These are phyloP conservation scores for Zanthoxylum bungeanum DNA, from an alignment of 345 rosid species.

Conservation along the genomic window DNA sequence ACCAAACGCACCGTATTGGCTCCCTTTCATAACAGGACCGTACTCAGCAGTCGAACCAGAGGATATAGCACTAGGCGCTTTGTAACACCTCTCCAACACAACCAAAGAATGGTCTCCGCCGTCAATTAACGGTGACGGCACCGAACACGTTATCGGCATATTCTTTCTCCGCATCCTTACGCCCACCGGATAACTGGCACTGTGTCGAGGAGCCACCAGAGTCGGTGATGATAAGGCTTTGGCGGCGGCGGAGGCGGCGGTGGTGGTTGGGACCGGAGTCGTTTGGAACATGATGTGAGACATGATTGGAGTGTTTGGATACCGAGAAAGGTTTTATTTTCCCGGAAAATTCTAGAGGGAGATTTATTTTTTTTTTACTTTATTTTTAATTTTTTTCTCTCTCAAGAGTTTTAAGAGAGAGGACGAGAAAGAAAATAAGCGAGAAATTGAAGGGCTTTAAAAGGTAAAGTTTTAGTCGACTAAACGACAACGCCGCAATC, in stretches of 20 bases:
- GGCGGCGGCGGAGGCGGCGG: too few species aligned
- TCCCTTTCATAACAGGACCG: constrained; percentile 80
- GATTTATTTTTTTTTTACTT: too few species aligned
- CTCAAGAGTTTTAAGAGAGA: constrained; percentile 5
- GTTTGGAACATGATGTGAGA: constrained; percentile 47
- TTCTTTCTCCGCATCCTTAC: constrained; percentile 35
- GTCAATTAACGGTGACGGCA: constrained; percentile 33
- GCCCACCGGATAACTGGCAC: constrained; percentile 10
- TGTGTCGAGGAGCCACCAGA: constrained; percentile 35
- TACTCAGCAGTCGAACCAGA: constrained; percentile 29
- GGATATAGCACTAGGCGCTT: constrained; percentile 22
- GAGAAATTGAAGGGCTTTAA: constrained; percentile 12
- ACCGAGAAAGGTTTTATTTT: constrained; percentile 7
- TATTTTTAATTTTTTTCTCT: too few species aligned
- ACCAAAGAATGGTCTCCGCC: constrained; percentile 36
- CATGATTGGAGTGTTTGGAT: constrained; percentile 20
- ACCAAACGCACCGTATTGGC: constrained; percentile 58
- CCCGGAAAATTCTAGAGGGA: background rate
- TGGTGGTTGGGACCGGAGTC: constrained; percentile 27
- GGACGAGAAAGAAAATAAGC: background rate
- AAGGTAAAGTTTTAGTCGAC: constrained; percentile 28
- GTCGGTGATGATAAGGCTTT: constrained; percentile 34
- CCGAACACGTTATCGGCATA: constrained; percentile 32
- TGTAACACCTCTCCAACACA: constrained; percentile 63
- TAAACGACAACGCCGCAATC: constrained; percentile 15